Conservation (phyloP, 768 basidiomycete species). For the Macrolepiota dolichaula region DNA sequence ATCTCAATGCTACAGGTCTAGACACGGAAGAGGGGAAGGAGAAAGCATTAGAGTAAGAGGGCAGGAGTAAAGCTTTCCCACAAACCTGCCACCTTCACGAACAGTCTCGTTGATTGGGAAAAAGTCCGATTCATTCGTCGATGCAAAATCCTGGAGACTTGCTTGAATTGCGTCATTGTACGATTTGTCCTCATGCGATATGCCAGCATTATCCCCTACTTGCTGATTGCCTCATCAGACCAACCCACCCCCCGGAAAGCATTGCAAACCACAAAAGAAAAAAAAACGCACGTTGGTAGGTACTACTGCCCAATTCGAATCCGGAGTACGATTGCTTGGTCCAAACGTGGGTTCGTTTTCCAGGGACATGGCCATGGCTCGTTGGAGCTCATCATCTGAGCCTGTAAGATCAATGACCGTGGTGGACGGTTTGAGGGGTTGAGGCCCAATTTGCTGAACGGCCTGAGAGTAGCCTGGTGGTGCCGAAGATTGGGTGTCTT, state of each 20-base stretch:
- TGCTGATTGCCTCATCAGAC: conserved; percentile 26
- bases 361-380: conserved; percentile 28
- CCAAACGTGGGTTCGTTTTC: conserved; percentile 43
- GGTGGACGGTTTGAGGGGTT: conserved; percentile 21
- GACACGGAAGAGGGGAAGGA: background rate
- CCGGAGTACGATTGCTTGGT: conserved; percentile 57
- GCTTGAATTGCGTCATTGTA: conserved; percentile 72
- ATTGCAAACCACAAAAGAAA: background rate
- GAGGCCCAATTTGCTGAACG: conserved; percentile 17
- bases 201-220: conserved; percentile 19
- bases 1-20: conserved; percentile 73
- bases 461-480: conserved; percentile 20
- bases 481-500: conserved; percentile 11
- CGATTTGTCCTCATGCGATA: conserved; percentile 55
- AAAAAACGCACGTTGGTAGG: conserved; percentile 53
- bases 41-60: background rate
- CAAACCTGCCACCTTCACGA: conserved; percentile 58
- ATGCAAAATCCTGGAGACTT: conserved; percentile 52
- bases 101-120: conserved; percentile 49
- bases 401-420: conserved; percentile 59
- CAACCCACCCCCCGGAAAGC: conserved; percentile 2
- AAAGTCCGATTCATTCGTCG: conserved; percentile 47
- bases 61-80: background rate
- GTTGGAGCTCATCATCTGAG: conserved; percentile 14
- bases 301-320: conserved; percentile 69